Conservation (phyloP, 2,329 filamentous ascomycete species). For the Colletotrichum acutatum region DNA sequence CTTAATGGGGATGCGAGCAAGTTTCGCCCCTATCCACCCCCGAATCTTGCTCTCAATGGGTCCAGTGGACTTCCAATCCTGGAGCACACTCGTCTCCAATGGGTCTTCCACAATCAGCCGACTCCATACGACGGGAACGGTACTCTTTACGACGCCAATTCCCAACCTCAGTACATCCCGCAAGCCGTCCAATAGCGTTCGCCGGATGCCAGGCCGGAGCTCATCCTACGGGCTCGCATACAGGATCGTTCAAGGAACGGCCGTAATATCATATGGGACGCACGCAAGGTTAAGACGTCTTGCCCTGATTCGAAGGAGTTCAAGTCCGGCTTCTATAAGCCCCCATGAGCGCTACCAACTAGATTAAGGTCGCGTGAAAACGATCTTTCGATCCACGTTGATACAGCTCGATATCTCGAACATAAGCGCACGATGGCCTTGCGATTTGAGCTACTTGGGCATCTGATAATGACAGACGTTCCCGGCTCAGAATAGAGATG, state of each 20-base stretch:
- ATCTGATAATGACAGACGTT: background rate
- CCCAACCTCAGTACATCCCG: constrained; percentile 51
- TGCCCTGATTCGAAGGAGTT: background rate
- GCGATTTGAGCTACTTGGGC: background rate
- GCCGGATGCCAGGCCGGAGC: background rate
- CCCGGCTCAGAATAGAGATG: background rate
- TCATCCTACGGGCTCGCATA: background rate
- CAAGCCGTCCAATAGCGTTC: constrained; percentile 35
- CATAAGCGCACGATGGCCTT: background rate
- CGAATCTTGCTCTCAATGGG: constrained; percentile 55
- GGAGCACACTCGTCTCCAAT: constrained; percentile 44
- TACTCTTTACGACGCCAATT: constrained; percentile 53
- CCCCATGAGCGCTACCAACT: too few species aligned
- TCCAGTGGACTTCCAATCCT: constrained; percentile 54
- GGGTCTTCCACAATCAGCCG: constrained; percentile 42
- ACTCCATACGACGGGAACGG: constrained; percentile 60
- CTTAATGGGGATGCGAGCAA: constrained; percentile 49
- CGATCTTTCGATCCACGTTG: background rate
- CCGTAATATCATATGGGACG: background rate
- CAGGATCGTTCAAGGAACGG: background rate
- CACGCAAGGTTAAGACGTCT: background rate
- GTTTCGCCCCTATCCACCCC: constrained; percentile 48
- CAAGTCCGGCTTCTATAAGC: background rate
- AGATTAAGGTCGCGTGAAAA: background rate
- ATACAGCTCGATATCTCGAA: background rate